These are phyloP conservation scores for Colletotrichum chlorophyti DNA, from an alignment of 2,329 filamentous ascomycete species.

Conservation along the genomic window DNA sequence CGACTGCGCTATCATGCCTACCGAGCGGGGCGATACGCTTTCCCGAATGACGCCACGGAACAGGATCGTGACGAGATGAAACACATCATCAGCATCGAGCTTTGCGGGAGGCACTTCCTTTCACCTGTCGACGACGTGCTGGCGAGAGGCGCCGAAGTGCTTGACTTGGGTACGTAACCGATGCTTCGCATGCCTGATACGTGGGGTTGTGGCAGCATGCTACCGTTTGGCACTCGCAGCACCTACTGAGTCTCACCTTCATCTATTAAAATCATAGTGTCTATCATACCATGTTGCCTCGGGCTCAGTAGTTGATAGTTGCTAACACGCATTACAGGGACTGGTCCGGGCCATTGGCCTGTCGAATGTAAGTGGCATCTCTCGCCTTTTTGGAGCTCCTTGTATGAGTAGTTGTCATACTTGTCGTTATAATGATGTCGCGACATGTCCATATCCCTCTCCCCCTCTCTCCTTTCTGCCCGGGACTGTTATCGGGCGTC, in stretches of 20 bases:
- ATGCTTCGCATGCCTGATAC: not conserved
- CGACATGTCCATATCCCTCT: too few species aligned
- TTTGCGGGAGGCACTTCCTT: slow-evolving; percentile 50
- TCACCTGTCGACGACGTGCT: slow-evolving; percentile 49
- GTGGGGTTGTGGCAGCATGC: too few species aligned
- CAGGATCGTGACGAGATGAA: slow-evolving; percentile 50
- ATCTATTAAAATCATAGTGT: too few species aligned
- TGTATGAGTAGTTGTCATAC: not conserved
- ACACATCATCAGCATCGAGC: slow-evolving; percentile 45
- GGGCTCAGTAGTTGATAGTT: too few species aligned
- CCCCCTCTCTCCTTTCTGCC: not conserved
- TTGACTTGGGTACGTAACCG: slow-evolving; percentile 52
- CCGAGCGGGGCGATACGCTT: slow-evolving; percentile 48
- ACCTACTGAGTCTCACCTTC: too few species aligned
- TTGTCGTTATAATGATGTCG: too few species aligned
- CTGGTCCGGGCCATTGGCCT: slow-evolving; percentile 59
- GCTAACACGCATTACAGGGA: slow-evolving; percentile 43
- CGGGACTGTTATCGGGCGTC: not conserved
- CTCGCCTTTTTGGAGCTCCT: not conserved
- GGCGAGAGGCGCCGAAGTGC: slow-evolving; percentile 47
- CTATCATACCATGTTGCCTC: too few species aligned
- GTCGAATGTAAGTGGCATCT: slow-evolving; percentile 51
- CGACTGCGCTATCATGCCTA: slow-evolving; percentile 49
- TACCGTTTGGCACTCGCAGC: not conserved
- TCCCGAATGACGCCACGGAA: slow-evolving; percentile 51